Base-by-base conservation (phyloP, 495 filamentous ascomycete species). In the Daldinia bambusicola region DNA sequence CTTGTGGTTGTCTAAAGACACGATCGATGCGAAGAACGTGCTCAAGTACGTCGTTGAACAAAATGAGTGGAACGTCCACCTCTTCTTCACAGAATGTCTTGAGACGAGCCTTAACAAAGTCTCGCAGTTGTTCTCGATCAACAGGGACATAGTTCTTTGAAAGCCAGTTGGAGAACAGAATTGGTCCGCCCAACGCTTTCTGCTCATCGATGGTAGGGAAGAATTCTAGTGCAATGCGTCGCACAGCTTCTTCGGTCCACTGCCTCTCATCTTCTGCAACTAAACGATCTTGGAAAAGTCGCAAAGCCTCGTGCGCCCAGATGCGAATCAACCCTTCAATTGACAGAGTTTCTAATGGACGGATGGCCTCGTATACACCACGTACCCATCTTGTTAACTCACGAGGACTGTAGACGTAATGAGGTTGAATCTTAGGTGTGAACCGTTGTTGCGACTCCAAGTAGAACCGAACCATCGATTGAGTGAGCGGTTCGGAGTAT, bases 71-170 rank as follows among this genome's bases (percentile, higher is more conserved):
- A 48, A 98, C 96, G 78, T 99, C 95, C 20, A 99, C 94, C 76
- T 99, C 95, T 86, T 99, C 95, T 74, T 99, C 95, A 75, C 95
- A 99, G 86, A 99, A 99, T 0, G 96, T 99, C 84, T 89, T 94
- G 34, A 99, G 88, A 75, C 95, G 89, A 40, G 95, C 96, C 80
- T 98, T 98, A 76, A 98, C 96, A 72, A 98, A 98, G 63, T 98
- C 94, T 68, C 95, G 91, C 0, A 99, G 85, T 65, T 92, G 90
- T 75, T 98, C 94, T 72, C 95, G 92, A 63, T 96, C 95, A 53
- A 99, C 95, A 22, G 95, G 94, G 22, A 98, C 89, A 75, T 99
- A 99, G 77, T 99, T 90, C 87, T 97, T 98, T 22, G 95, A 98
- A n/a, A 98, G 87, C 95, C 95, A 99, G 79, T 98, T 99, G 7